These are phyloP conservation scores for Phytophthora ohioensis DNA, from an alignment of 352 stramenopile genomes.

Conservation along the genomic window DNA sequence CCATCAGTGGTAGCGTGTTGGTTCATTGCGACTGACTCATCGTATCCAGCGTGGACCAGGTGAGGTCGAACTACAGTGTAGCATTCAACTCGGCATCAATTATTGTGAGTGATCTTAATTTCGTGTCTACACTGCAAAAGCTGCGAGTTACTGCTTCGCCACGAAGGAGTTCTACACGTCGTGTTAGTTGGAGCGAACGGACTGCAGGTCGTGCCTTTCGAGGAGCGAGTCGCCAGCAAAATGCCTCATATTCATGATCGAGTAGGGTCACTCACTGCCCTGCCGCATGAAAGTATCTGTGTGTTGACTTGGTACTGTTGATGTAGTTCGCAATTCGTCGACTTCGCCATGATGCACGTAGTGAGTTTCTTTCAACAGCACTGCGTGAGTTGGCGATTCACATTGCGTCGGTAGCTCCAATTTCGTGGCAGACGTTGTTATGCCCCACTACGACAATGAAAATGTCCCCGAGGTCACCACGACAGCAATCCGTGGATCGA, in stretches of 20 bases:
- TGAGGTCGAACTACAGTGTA: constrained; percentile 14
- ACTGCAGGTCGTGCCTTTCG: constrained; percentile 41
- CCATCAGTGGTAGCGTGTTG: not conserved
- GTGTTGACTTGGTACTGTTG: not conserved
- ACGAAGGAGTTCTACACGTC: constrained; percentile 36
- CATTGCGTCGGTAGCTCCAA: constrained; percentile 45
- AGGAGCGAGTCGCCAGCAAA: constrained; percentile 28
- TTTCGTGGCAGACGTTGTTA: constrained; percentile 43
- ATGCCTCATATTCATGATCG: constrained; percentile 27
- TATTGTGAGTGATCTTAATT: not conserved
- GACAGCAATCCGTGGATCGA: constrained; percentile 13
- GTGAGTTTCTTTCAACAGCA: constrained; percentile 19
- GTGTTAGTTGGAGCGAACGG: constrained; percentile 25
- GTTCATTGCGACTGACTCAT: constrained; percentile 15
- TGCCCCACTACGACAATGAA: not conserved
- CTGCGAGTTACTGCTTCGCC: constrained; percentile 42
- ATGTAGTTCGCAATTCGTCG: constrained; percentile 58
- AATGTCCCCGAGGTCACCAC: constrained; percentile 22
- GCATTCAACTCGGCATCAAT: constrained; percentile 10
- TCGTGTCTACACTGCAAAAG: constrained; percentile 16
- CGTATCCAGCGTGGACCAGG: constrained; percentile 43
- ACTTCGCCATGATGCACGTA: constrained; percentile 41
- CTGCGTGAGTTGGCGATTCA: constrained; percentile 49
- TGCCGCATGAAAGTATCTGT: not conserved
- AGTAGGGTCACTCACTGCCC: constrained; percentile 4